phyloP scores from a whole-genome alignment of 2,329 filamentous ascomycete species.

The Zasmidium cellare region DNA sequence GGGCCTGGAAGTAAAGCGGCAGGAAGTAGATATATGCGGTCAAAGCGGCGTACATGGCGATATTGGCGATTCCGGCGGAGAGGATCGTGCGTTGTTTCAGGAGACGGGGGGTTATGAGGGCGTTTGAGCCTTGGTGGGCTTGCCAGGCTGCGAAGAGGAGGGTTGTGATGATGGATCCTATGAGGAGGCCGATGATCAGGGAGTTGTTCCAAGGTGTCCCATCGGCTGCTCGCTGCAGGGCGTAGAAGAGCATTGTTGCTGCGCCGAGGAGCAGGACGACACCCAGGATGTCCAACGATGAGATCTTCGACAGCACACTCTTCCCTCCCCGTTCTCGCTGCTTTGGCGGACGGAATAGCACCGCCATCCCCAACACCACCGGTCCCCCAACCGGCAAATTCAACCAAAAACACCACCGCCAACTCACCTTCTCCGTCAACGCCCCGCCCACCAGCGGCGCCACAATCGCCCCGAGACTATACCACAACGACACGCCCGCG shows the following conservation, averaged over 20 bases:
- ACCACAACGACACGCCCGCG: not conserved
- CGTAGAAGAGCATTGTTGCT: not conserved
- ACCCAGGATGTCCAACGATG: not conserved
- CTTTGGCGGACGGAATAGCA: not conserved
- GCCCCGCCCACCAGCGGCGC: not conserved
- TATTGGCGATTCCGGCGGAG: not conserved
- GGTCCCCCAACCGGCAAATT: constrained; percentile 2
- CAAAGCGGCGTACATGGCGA: constrained; percentile 1
- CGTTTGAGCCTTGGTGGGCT: not conserved
- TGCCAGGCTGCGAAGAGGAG: not conserved
- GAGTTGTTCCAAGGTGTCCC: not conserved
- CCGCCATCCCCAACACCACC: not conserved
- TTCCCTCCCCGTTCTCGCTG: not conserved
- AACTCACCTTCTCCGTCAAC: not conserved
- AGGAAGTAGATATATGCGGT: constrained; percentile 3
- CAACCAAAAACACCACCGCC: constrained; percentile 5
- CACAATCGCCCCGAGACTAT: not conserved
- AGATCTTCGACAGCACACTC: not conserved
- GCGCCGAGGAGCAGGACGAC: not conserved
- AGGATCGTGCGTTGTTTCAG: not conserved
- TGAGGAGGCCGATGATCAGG: not conserved
- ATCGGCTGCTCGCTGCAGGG: not conserved
- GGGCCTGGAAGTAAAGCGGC: not conserved
- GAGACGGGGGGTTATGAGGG: not conserved
- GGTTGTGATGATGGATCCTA: not conserved